A percentile compares a stretch with the other conserved stretches of the same genome.
phyloP scores from a whole-genome alignment of 2,329 filamentous ascomycete species.

The Talaromyces funiculosus region DNA sequence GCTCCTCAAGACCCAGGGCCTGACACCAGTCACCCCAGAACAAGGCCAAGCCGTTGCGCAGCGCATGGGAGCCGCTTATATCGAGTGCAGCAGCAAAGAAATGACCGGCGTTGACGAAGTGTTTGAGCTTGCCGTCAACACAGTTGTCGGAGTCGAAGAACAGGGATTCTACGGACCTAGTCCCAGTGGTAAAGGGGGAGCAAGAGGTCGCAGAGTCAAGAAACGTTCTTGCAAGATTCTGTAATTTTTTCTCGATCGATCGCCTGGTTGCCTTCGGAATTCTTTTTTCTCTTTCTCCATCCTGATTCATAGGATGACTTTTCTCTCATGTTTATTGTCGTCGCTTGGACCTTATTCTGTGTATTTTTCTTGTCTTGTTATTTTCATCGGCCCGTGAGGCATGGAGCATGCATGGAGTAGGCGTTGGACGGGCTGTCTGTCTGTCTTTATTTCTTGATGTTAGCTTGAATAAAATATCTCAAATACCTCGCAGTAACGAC shows the following conservation, averaged over 20 bases:
- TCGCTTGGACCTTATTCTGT: not conserved
- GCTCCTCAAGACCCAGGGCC: conserved; percentile 93
- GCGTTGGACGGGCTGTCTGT: conserved; percentile 1
- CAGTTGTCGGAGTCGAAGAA: conserved; percentile 77
- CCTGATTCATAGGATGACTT: not conserved
- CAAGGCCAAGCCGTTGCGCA: conserved; percentile 82
- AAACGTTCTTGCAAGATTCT: conserved; percentile 78
- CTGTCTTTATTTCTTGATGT: conserved; percentile 16
- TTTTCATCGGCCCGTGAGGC: conserved; percentile 5
- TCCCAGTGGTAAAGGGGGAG: conserved; percentile 39
- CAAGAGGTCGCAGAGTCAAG: conserved; percentile 62
- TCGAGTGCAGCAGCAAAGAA: conserved; percentile 98
- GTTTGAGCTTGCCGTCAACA: conserved; percentile 85
- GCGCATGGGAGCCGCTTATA: conserved; percentile 92
- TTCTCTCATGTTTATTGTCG: not conserved
- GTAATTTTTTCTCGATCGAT: conserved; percentile 40
- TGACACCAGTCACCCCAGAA: conserved; percentile 88
- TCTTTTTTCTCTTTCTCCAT: not conserved
- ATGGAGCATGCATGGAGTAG: conserved; percentile 7
- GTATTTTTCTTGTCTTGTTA: not conserved
- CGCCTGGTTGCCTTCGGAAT: conserved; percentile 13
- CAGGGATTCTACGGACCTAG: conserved; percentile 27
- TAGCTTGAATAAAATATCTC: conserved; percentile 6
- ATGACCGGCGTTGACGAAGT: conserved; percentile 95
- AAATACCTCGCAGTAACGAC: no score